Conservation (phyloP, 2,329 filamentous ascomycete species). For the Pseudopithomyces maydicus region DNA sequence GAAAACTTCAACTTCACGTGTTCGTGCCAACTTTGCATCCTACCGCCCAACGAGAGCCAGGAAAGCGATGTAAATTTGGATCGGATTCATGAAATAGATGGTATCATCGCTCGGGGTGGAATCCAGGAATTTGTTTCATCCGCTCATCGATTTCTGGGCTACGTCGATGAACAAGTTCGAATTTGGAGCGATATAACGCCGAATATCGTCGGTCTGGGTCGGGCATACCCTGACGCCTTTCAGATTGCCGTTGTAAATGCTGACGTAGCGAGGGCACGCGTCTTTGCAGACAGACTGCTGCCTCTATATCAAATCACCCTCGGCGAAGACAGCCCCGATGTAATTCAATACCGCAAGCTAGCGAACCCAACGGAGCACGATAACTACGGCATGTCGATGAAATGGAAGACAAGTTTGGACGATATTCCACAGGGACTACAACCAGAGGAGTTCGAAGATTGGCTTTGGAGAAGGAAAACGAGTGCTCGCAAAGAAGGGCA, state of each 20-base stretch:
- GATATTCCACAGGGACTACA: slow-evolving; percentile 19
- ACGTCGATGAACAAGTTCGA: slow-evolving; percentile 29
- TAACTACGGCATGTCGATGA: slow-evolving; percentile 24
- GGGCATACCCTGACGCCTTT: slow-evolving; percentile 31
- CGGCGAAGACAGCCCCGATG: slow-evolving; percentile 26
- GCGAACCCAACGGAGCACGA: slow-evolving; percentile 15
- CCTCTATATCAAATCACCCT: slow-evolving; percentile 7
- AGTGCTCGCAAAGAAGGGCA: slow-evolving; percentile 8
- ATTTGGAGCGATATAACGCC: slow-evolving; percentile 32
- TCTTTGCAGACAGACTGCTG: slow-evolving; percentile 31
- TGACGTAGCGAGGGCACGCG: slow-evolving; percentile 36
- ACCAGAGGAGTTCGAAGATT: slow-evolving; percentile 26
- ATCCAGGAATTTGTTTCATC: slow-evolving; percentile 12
- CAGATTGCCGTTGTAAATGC: slow-evolving; percentile 35
- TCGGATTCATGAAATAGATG: slow-evolving; percentile 24
- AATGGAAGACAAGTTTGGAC: slow-evolving; percentile 25
- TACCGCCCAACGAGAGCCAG: slow-evolving; percentile 35
- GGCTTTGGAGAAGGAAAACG: slow-evolving; percentile 30
- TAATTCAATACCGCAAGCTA: slow-evolving; percentile 15
- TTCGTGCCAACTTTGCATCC: slow-evolving; percentile 44
- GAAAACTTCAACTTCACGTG: slow-evolving; percentile 43
- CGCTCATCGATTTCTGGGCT: slow-evolving; percentile 17
- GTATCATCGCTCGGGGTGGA: slow-evolving; percentile 24
- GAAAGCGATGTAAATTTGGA: slow-evolving; percentile 38
- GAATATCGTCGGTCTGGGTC: slow-evolving; percentile 21